Percentiles rank a stretch among this genome's conserved stretches.
Conservation (phyloP, 1,139 yeast genomes). For the Candida freyschussii region DNA sequence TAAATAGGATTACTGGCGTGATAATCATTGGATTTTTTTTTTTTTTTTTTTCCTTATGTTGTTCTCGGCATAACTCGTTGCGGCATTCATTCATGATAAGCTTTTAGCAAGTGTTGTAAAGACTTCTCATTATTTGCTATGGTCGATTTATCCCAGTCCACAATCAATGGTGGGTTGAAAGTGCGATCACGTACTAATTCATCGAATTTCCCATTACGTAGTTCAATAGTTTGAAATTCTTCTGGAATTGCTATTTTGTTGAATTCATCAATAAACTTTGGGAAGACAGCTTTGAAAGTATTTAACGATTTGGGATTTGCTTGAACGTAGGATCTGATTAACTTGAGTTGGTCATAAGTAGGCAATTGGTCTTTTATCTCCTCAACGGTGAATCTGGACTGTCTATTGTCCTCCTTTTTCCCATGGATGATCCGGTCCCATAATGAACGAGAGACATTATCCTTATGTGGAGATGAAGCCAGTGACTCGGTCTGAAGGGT, state of each 20-base stretch:
- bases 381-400: constrained; percentile 11
- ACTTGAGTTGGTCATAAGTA: constrained; percentile 23
- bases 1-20: too few species aligned
- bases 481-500: constrained; percentile 9
- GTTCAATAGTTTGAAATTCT: constrained; percentile 13
- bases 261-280: constrained; percentile 14
- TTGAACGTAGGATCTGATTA: constrained; percentile 23
- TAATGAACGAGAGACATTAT: constrained; percentile 7
- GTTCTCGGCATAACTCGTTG: too few species aligned
- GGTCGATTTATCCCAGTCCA: constrained; percentile 51
- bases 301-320: constrained; percentile 15
- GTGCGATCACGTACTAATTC: constrained; percentile 13
- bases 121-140: constrained; percentile 46
- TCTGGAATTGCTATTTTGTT: constrained; percentile 14
- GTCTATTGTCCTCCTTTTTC: constrained; percentile 8
- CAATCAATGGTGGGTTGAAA: constrained; percentile 44
- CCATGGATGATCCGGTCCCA: constrained; percentile 13
- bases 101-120: constrained; percentile 13
- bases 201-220: constrained; percentile 15
- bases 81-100: constrained; percentile 2
- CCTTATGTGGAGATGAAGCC: constrained; percentile 10
- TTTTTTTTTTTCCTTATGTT: too few species aligned
- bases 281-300: constrained; percentile 19
- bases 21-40: too few species aligned
- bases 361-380: constrained; percentile 16